Percentiles rank a stretch among this genome's conserved stretches.
These are phyloP conservation scores for Blepharisma japonicum DNA, from an alignment of 73 alveolate genomes.

Conservation along the genomic window DNA sequence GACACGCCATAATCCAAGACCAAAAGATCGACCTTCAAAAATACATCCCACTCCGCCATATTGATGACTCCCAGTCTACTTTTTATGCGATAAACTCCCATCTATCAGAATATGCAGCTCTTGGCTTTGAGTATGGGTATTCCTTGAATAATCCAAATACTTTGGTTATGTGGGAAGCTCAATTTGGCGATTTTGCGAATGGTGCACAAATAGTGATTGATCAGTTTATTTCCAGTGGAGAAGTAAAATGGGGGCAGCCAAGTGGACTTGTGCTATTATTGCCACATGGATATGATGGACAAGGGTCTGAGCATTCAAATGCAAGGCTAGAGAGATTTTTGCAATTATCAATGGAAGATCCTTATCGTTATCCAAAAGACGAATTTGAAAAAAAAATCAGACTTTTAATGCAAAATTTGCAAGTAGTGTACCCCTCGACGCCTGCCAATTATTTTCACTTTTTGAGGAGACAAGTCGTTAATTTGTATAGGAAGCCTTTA, in stretches of 20 bases:
- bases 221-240: constrained; percentile 64
- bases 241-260: constrained; percentile 75
- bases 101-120: constrained; percentile 51
- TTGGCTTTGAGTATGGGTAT: constrained; percentile 85
- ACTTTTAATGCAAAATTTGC: constrained; percentile 37
- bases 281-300: constrained; percentile 87
- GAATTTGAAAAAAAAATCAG: constrained; percentile 36
- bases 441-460: constrained; percentile 82
- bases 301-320: constrained; percentile 87
- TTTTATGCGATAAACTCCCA: constrained; percentile 42
- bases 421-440: constrained; percentile 60
- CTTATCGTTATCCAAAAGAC: constrained; percentile 45
- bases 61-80: background rate
- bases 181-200: constrained; percentile 82
- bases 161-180: constrained; percentile 79
- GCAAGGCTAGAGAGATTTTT: constrained; percentile 78
- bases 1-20: constrained; percentile 77
- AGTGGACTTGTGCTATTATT: constrained; percentile 62
- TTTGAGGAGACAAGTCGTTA: constrained; percentile 74
- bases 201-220: constrained; percentile 76
- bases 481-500: constrained; percentile 80
- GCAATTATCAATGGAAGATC: constrained; percentile 67
- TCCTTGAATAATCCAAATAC: constrained; percentile 71
- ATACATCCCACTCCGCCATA: constrained; percentile 30
- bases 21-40: constrained; percentile 46